Evolutionary conservation across 257 asterid genomes (phyloP).

Genomic region (Nicotiana paniculata): DNA sequence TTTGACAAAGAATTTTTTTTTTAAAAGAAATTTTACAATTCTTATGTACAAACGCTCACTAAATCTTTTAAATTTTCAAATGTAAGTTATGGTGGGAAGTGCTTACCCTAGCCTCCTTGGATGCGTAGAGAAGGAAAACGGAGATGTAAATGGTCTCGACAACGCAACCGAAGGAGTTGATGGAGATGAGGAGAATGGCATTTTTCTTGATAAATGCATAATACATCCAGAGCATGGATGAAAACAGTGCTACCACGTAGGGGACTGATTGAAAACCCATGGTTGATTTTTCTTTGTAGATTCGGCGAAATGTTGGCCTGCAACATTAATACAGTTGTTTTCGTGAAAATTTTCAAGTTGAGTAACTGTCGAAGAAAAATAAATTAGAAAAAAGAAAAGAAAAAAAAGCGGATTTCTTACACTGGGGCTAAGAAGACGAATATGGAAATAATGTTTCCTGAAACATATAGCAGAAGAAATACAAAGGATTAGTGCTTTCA

Average conservation of each 20-base stretch:
- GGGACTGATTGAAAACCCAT: slow-evolving; percentile 64
- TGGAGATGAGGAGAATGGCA: slow-evolving; percentile 48
- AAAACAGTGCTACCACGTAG: slow-evolving; percentile 59
- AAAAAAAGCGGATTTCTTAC: slow-evolving; percentile 38
- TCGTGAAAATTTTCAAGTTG: not conserved
- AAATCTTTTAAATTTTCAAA: too few relatives aligned
- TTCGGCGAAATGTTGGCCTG: slow-evolving; percentile 59
- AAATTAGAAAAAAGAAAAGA: not conserved
- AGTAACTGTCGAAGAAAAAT: not conserved
- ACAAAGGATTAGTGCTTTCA: not conserved
- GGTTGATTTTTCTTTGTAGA: slow-evolving; percentile 59
- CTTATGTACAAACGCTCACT: not conserved
- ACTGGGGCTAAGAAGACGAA: slow-evolving; percentile 65
- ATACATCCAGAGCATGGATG: slow-evolving; percentile 71
- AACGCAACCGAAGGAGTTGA: slow-evolving; percentile 59
- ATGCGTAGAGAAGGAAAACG: slow-evolving; percentile 42
- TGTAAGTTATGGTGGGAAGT: not conserved
- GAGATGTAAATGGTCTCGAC: slow-evolving; percentile 53
- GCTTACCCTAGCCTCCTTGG: slow-evolving; percentile 45
- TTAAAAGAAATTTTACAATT: too few relatives aligned
- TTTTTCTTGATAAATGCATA: slow-evolving; percentile 54
- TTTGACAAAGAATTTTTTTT: too few relatives aligned
- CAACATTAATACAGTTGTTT: not conserved
- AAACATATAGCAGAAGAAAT: slow-evolving; percentile 6
- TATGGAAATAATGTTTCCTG: slow-evolving; percentile 73